These are phyloP conservation scores for Tetracladium maxilliforme DNA, from an alignment of 2,329 filamentous ascomycete species.

Conservation along the genomic window DNA sequence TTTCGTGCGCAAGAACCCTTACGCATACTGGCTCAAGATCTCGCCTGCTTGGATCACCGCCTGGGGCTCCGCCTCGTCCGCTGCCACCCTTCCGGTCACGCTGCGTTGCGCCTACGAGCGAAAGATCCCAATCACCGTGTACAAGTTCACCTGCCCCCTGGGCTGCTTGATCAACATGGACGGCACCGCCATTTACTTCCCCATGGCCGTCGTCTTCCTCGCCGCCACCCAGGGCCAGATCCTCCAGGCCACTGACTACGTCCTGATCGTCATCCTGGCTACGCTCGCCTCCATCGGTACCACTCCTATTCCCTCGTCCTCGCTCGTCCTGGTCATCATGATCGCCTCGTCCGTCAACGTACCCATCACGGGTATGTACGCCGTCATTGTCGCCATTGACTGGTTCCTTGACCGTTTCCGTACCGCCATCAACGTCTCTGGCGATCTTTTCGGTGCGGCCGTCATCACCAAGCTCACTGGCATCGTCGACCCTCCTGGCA, in stretches of 20 bases:
- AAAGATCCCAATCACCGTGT: constrained; percentile 24
- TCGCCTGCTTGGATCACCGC: constrained; percentile 37
- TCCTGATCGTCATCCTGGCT: constrained; percentile 30
- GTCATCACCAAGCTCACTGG: constrained; percentile 24
- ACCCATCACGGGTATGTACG: constrained; percentile 31
- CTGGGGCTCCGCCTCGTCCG: constrained; percentile 36
- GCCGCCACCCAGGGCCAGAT: constrained; percentile 31
- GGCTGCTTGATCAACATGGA: constrained; percentile 36
- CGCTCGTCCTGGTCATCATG: constrained; percentile 34
- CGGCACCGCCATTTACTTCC: constrained; percentile 40
- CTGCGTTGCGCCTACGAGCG: constrained; percentile 22
- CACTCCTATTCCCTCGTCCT: constrained; percentile 35
- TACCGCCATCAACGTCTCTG: constrained; percentile 32
- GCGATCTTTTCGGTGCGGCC: constrained; percentile 28
- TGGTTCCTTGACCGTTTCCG: constrained; percentile 42
- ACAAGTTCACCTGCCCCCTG: constrained; percentile 29
- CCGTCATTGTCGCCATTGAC: constrained; percentile 35
- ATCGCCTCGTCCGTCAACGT: constrained; percentile 29
- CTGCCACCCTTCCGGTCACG: constrained; percentile 34
- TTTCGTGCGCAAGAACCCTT: constrained; percentile 29
- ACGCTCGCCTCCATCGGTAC: constrained; percentile 36
- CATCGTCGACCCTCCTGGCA: constrained; percentile 12
- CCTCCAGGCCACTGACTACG: constrained; percentile 27
- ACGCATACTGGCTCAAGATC: constrained; percentile 28
- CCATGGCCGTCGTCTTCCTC: constrained; percentile 34